Evolutionary conservation across 2,329 filamentous ascomycete species (phyloP).

Genomic region (Sporothrix humicola): DNA sequence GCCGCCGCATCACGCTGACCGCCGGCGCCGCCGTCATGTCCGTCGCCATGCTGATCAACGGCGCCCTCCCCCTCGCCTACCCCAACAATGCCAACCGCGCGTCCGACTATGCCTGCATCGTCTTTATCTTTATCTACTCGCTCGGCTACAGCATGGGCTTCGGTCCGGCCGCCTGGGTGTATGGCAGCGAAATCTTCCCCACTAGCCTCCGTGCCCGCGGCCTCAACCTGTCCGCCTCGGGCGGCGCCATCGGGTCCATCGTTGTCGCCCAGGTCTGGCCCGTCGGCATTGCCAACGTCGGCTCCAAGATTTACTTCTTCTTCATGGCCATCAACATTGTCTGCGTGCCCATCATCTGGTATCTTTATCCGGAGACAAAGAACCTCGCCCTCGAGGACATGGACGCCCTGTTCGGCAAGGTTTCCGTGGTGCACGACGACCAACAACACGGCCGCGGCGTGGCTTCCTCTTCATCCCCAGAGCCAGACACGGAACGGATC

Average conservation of each 20-base stretch:
- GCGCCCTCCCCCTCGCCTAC: constrained; percentile 57
- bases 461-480: neutral
- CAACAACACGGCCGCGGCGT: neutral
- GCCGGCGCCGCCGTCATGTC: constrained; percentile 60
- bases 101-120: constrained; percentile 58
- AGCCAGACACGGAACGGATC: neutral
- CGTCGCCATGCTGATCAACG: constrained; percentile 60
- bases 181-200: constrained; percentile 66
- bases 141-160: constrained; percentile 64
- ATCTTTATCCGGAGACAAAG: constrained; percentile 57
- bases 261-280: constrained; percentile 62
- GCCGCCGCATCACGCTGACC: constrained; percentile 56
- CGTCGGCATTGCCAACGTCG: constrained; percentile 56
- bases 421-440: neutral
- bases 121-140: constrained; percentile 64
- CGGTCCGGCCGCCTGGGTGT: constrained; percentile 63
- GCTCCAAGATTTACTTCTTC: constrained; percentile 61
- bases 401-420: constrained; percentile 49
- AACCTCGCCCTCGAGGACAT: constrained; percentile 57
- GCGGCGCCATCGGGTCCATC: constrained; percentile 61
- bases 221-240: constrained; percentile 61
- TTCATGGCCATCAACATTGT: constrained; percentile 60
- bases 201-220: constrained; percentile 62
- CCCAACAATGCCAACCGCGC: constrained; percentile 55
- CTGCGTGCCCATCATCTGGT: constrained; percentile 53